Conservation (phyloP, 129 eudicot genomes). For the Smallanthus sonchifolius region DNA sequence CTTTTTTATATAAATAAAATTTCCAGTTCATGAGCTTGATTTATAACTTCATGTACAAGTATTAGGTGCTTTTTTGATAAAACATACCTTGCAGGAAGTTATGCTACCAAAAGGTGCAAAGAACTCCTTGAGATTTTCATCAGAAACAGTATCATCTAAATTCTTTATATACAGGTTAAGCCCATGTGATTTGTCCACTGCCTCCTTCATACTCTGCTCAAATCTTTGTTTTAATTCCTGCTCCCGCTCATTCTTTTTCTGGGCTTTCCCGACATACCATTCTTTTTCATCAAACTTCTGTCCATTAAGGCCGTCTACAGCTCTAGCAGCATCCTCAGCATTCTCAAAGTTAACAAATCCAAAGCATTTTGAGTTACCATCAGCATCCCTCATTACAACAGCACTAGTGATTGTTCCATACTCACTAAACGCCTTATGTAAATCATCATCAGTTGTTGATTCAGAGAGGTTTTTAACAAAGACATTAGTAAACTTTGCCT, state of each 20-base stretch:
- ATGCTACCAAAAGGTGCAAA: background rate
- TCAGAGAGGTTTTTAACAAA: slow-evolving; percentile 8
- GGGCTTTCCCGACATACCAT: slow-evolving; percentile 8
- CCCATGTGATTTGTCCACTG: slow-evolving; percentile 8
- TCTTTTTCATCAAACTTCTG: slow-evolving; percentile 6
- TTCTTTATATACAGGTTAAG: background rate
- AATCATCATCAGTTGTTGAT: slow-evolving; percentile 4
- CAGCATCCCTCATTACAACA: slow-evolving; percentile 1
- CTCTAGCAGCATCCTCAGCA: slow-evolving; percentile 9
- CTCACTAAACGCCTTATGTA: background rate
- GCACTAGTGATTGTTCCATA: background rate
- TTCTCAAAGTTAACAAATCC: slow-evolving; percentile 9
- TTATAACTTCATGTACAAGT: background rate
- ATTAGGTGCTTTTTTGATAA: background rate
- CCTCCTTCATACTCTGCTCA: slow-evolving; percentile 9
- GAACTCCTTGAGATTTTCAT: background rate
- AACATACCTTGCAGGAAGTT: slow-evolving; percentile 9
- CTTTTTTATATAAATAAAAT: background rate
- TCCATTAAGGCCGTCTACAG: background rate
- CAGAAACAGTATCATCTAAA: slow-evolving; percentile 1
- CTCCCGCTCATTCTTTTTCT: background rate
- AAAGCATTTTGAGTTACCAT: slow-evolving; percentile 10
- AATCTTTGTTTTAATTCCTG: background rate
- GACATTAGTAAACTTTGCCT: slow-evolving; percentile 1
- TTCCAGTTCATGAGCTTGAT: background rate